These are phyloP conservation scores for Monilinia laxa DNA, from an alignment of 2,329 filamentous ascomycete genomes.

Conservation along the genomic window DNA sequence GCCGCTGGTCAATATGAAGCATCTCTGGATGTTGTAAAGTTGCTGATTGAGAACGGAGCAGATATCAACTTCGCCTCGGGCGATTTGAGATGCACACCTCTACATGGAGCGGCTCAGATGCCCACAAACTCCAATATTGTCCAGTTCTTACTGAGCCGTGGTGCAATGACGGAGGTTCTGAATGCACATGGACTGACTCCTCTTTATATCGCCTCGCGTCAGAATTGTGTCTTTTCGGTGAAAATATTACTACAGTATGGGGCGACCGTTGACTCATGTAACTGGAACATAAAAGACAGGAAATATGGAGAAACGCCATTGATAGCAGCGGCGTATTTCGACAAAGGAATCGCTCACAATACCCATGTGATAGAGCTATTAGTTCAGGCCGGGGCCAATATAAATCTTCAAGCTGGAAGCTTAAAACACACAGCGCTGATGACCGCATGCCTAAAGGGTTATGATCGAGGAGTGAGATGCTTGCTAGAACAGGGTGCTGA, in stretches of 20 bases:
- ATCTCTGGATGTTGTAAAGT: conserved; percentile 16
- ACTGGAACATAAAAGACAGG: conserved; percentile 22
- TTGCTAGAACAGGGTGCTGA: conserved; percentile 19
- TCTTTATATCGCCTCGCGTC: conserved; percentile 22
- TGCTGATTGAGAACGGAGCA: conserved; percentile 16
- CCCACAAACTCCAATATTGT: conserved; percentile 10
- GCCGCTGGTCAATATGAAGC: conserved; percentile 14
- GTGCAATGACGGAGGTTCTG: conserved; percentile 18
- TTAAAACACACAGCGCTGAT: conserved; percentile 21
- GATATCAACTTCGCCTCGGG: conserved; percentile 15
- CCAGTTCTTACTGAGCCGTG: conserved; percentile 19
- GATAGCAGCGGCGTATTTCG: conserved; percentile 22
- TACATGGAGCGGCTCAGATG: conserved; percentile 20
- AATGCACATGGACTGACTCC: conserved; percentile 21
- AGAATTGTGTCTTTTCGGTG: conserved; percentile 21
- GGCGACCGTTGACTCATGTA: conserved; percentile 15
- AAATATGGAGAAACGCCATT: conserved; percentile 23
- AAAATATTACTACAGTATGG: conserved; percentile 15
- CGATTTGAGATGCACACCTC: conserved; percentile 15
- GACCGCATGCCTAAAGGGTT: conserved; percentile 18
- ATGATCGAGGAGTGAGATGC: conserved; percentile 20
- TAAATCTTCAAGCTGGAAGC: conserved; percentile 15
- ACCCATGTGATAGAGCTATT: conserved; percentile 20
- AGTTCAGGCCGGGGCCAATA: conserved; percentile 20
- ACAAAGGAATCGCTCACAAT: conserved; percentile 21